Evolutionary conservation across 2,329 filamentous ascomycete species (phyloP).

Genomic region (Fusarium coffeatum): DNA sequence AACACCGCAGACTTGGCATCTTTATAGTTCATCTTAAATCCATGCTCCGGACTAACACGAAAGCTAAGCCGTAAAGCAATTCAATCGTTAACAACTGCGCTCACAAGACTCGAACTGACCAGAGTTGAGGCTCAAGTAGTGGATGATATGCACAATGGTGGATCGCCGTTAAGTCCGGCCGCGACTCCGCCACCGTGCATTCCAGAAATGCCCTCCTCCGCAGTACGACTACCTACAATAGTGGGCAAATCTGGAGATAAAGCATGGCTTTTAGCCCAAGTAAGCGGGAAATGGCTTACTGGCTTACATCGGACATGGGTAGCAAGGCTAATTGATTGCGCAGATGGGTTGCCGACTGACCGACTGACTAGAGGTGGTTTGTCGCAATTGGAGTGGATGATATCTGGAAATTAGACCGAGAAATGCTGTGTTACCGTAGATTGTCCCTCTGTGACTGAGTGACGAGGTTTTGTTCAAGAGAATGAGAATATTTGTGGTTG

Average conservation of each 20-base stretch:
- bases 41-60: background rate
- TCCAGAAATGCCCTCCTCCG: background rate
- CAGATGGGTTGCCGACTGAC: too few species aligned
- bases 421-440: too few species aligned
- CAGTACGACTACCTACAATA: too few species aligned
- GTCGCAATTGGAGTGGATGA: background rate
- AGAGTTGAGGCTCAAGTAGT: background rate
- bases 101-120: background rate
- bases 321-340: background rate
- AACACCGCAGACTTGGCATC: too few species aligned
- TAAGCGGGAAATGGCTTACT: background rate
- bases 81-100: background rate
- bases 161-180: background rate
- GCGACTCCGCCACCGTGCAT: background rate
- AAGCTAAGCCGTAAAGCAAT: accelerated
- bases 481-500: accelerated
- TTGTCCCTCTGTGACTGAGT: too few species aligned
- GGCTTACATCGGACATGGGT: background rate
- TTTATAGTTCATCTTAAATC: background rate
- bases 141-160: background rate
- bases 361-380: too few species aligned
- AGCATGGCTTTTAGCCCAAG: background rate
- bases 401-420: too few species aligned
- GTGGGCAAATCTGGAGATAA: background rate
- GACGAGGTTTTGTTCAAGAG: accelerated